Percentiles rank a stretch among this genome's conserved stretches.
phyloP scores from a whole-genome alignment of 306 rosid species.

The Cercis canadensis region DNA sequence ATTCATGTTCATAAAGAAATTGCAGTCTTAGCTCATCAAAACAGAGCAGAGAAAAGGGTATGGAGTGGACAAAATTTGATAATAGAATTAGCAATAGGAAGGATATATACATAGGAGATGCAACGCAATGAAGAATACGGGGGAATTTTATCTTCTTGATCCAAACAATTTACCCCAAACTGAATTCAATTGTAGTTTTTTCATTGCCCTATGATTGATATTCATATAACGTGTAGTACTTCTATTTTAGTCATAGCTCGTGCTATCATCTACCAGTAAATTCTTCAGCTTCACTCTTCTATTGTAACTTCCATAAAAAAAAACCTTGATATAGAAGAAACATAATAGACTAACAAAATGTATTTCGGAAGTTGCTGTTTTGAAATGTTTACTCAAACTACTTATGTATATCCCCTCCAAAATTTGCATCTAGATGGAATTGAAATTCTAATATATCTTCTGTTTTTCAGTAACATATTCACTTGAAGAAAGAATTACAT shows the following conservation, averaged over 20 bases:
- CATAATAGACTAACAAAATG: conserved; percentile 12
- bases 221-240: not conserved
- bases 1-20: not conserved
- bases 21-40: not conserved
- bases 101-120: not conserved
- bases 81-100: not conserved
- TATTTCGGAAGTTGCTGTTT: conserved; percentile 7
- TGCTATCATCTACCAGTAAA: not conserved
- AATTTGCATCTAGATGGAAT: too few species aligned
- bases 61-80: conserved; percentile 1
- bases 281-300: not conserved
- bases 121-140: conserved; percentile 6
- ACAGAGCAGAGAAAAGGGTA: not conserved
- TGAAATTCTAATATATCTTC: conserved; percentile 4
- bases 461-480: not conserved
- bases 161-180: not conserved
- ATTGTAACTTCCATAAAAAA: conserved; percentile 6
- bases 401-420: not conserved
- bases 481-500: too few species aligned
- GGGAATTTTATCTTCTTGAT: too few species aligned
- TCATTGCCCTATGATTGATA: not conserved
- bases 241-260: not conserved
- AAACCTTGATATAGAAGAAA: not conserved
- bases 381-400: not conserved
- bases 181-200: not conserved